Percentiles rank a stretch among this genome's conserved stretches.
Evolutionary conservation across 139 green algal genomes (phyloP).

Genomic region (Coelastrella sp.): DNA sequence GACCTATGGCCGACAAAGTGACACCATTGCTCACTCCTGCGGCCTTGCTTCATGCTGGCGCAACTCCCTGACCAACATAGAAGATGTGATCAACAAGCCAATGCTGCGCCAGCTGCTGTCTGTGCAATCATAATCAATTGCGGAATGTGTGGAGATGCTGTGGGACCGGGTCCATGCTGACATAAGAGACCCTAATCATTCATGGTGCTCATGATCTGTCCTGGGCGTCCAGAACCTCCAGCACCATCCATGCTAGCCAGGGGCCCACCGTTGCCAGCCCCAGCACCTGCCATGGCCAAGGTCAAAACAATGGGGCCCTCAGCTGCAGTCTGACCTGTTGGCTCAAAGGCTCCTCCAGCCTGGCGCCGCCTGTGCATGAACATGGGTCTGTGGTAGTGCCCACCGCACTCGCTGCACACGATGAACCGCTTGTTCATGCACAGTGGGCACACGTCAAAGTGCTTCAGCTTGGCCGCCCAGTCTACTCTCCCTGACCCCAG

Average conservation of each 20-base stretch:
- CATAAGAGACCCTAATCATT: background rate
- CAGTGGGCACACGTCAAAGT: conserved; percentile 64
- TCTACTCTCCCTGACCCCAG: conserved; percentile 57
- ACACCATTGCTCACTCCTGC: background rate
- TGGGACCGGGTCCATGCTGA: background rate
- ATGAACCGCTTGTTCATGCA: conserved; percentile 67
- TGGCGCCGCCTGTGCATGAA: conserved; percentile 52
- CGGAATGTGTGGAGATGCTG: too few relatives aligned
- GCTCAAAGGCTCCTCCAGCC: conserved; percentile 36
- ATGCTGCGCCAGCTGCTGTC: too few relatives aligned
- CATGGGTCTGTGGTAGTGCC: conserved; percentile 54
- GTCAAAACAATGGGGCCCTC: conserved; percentile 34
- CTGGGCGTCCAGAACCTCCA: background rate
- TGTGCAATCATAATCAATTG: too few relatives aligned
- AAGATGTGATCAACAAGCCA: background rate
- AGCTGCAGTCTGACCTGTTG: background rate
- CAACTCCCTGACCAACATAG: background rate
- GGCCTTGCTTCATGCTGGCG: background rate
- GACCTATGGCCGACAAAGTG: background rate
- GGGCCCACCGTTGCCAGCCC: background rate
- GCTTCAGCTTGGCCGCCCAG: conserved; percentile 58
- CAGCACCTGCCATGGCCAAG: conserved; percentile 5
- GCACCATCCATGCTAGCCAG: background rate
- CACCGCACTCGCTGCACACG: conserved; percentile 62
- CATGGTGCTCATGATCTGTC: conserved; percentile 28